These are phyloP conservation scores for Kodamaea nitidulidarum DNA, from an alignment of 805 yeast genomes.

Conservation along the genomic window DNA sequence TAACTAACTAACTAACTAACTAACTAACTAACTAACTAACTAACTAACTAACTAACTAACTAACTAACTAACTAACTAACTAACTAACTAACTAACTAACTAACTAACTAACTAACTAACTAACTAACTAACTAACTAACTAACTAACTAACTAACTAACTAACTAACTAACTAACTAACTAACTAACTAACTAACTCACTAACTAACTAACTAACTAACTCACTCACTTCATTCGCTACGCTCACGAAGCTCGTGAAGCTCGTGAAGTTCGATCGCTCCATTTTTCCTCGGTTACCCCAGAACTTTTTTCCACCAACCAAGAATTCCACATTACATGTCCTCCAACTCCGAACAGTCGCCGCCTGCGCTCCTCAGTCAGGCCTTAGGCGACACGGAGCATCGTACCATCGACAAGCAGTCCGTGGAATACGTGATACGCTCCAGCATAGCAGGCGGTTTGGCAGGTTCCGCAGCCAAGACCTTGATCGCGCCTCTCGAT, in stretches of 20 bases:
- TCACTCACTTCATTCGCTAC: no score
- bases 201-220: background rate
- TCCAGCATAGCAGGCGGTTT: conserved; percentile 93
- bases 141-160: no score
- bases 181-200: background rate
- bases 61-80: no score
- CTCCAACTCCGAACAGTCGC: conserved; percentile 1
- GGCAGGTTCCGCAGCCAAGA: conserved; percentile 95
- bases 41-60: no score
- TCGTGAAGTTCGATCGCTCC: background rate
- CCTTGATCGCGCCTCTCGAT: conserved; percentile 92
- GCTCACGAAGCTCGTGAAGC: no score
- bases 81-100: no score
- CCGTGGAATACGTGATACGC: conserved; percentile 71
- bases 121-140: no score
- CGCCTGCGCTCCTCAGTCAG: background rate
- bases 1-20: no score
- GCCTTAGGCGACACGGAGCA: conserved; percentile 3
- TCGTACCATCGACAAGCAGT: conserved; percentile 58
- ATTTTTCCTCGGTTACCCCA: conserved; percentile 1
- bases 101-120: no score
- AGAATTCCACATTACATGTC: background rate
- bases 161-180: no score
- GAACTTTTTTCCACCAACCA: background rate
- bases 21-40: no score